Evolutionary conservation across 108 stramenopile species (phyloP).

Genomic region (Schizochytrium sp.): DNA sequence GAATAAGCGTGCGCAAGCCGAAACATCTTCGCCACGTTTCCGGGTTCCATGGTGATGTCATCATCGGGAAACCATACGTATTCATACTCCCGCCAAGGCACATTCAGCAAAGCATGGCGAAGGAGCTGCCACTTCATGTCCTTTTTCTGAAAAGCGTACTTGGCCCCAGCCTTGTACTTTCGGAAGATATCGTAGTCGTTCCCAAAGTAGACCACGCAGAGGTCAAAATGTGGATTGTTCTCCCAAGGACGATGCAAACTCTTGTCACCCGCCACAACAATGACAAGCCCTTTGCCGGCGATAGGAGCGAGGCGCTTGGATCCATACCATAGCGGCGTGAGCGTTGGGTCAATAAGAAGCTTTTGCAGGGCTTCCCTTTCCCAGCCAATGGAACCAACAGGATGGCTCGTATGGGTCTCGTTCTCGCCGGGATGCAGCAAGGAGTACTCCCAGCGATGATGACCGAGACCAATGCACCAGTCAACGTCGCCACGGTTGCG

Average conservation of each 20-base stretch:
- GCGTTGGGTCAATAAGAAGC: background rate
- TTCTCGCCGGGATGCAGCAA: background rate
- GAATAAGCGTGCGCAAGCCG: background rate
- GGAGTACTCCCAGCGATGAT: background rate
- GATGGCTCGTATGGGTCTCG: background rate
- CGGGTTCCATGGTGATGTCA: background rate
- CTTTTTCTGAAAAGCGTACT: background rate
- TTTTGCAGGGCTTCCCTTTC: background rate
- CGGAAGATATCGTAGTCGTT: background rate
- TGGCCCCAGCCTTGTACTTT: background rate
- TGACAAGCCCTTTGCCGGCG: background rate
- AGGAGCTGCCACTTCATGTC: background rate
- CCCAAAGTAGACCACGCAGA: background rate
- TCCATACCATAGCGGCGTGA: background rate
- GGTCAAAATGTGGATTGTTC: background rate
- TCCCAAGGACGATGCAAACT: background rate
- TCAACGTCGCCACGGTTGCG: background rate
- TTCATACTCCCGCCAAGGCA: background rate
- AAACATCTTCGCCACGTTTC: background rate
- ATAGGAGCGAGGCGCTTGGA: background rate
- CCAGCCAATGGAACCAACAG: background rate
- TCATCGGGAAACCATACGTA: slow-evolving; percentile 4
- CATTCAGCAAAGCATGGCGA: background rate
- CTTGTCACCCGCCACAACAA: background rate
- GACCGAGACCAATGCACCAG: background rate